Base-by-base conservation (phyloP, 2,329 filamentous ascomycete species). In the Anthostomella pinea region DNA sequence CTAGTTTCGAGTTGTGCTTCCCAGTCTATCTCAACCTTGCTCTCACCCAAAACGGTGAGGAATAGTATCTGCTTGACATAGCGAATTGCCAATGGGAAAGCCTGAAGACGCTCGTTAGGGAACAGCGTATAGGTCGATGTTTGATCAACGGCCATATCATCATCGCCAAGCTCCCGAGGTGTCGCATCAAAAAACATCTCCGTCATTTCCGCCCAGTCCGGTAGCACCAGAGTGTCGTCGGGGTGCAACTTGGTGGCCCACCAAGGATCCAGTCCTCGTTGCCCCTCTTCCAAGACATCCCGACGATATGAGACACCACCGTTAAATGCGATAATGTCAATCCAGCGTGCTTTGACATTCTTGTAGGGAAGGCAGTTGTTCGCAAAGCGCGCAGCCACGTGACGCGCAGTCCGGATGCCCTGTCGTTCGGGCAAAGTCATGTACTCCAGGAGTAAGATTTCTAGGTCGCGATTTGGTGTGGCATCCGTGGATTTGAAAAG, bases 251-350 rank as follows among this genome's bases (percentile, higher is more conserved):
- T 59, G 11, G 48, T 57, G 9, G 56, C 54, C 58, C 58, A 73
- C 72, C 73, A 76, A 9, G 78, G 77, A 52, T 95, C 88, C 4
- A 96, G 72, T 1, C 93, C 93, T 60, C 88, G 90, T 43, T 80
- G 82, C 2, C 89, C 93, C 65, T 97, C 91, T 57, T 98, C 93
- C 1, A 87, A 65, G 3, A 97, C 81, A 56, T 97, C 91, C 42
- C 82, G 84, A 29, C 85, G 78, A 57, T 90, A 85, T 33, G 79
- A 75, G 3, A 67, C 62, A 3, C 73, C 73, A 9, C 81, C 81
- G 11, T 78, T 80, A 7, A 93, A 69, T 6, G 90, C 91, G 32
- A 96, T 72, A 11, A 97, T 77, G 58, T 96, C 81, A 30, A 96
- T 85, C 87, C 88, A 96, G 31, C 93, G 79, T 17, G 81, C 93